These are phyloP conservation scores for Fomitopsis palustris DNA, from an alignment of 1,284 basidiomycete species.

Conservation along the genomic window DNA sequence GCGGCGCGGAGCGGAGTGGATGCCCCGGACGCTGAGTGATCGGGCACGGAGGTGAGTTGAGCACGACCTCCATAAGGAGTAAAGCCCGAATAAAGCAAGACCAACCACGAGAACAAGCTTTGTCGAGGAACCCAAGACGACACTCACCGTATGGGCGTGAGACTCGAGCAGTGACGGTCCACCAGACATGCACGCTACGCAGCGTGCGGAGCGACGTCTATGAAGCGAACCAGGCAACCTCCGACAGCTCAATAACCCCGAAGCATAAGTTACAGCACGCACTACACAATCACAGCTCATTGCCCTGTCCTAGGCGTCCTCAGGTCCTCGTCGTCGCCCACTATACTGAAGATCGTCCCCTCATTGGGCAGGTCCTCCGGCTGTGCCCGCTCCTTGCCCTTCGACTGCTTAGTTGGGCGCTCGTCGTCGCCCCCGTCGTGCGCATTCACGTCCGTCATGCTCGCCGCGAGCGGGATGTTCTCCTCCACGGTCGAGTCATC, in stretches of 20 bases:
- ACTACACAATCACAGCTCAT: not conserved
- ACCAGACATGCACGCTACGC: no score
- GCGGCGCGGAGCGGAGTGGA: not conserved
- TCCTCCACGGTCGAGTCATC: slow-evolving; percentile 37
- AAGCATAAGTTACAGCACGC: not conserved
- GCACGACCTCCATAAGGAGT: not conserved
- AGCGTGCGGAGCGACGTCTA: no score
- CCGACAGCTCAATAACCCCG: not conserved
- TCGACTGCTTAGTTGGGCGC: slow-evolving; percentile 27
- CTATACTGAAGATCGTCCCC: slow-evolving; percentile 43
- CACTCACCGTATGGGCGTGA: no score
- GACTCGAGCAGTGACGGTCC: no score
- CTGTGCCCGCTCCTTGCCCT: slow-evolving; percentile 40
- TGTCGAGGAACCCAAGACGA: no score
- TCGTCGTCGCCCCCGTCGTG: slow-evolving; percentile 32
- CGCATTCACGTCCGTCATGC: slow-evolving; percentile 20
- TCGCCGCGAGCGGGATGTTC: slow-evolving; percentile 48
- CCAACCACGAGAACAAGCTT: no score
- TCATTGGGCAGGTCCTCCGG: slow-evolving; percentile 20
- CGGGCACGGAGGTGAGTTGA: not conserved
- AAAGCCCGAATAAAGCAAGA: not conserved
- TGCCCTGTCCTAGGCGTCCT: slow-evolving; percentile 7
- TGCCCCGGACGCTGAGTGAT: not conserved
- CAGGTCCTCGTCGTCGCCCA: slow-evolving; percentile 38
- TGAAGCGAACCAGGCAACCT: not conserved